Percentiles rank a stretch among this genome's conserved stretches.
Evolutionary conservation across 78 protist species (phyloP).

Genomic region (Dictyostelium capitatum): DNA sequence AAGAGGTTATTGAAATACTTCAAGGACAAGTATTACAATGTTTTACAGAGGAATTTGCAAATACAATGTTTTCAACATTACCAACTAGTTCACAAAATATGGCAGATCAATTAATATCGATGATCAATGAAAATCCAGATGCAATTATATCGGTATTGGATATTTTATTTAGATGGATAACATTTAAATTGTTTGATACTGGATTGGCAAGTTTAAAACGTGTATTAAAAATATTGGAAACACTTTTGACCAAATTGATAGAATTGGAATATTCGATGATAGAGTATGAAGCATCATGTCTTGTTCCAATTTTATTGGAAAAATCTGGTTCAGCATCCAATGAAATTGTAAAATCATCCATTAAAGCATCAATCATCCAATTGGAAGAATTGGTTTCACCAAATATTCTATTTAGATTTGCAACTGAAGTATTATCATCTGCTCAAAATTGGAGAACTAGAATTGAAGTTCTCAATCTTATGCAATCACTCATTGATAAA

Average conservation of each 20-base stretch:
- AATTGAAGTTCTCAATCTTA: constrained; percentile 21
- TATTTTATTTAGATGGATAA: constrained; percentile 39
- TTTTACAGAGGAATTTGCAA: constrained; percentile 75
- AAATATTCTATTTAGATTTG: constrained; percentile 19
- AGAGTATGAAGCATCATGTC: constrained; percentile 66
- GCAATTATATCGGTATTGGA: constrained; percentile 28
- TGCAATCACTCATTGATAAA: constrained; percentile 19
- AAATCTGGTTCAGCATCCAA: constrained; percentile 23
- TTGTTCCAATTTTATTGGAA: constrained; percentile 44
- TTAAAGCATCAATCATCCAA: neutral
- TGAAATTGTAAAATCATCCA: constrained; percentile 20
- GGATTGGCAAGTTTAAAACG: constrained; percentile 33
- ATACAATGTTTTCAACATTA: constrained; percentile 62
- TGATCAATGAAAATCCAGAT: constrained; percentile 26
- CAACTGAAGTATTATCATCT: constrained; percentile 13
- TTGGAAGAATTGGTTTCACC: constrained; percentile 44
- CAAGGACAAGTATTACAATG: constrained; percentile 50
- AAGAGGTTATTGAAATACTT: constrained; percentile 27
- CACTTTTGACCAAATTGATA: constrained; percentile 1
- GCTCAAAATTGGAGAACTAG: constrained; percentile 66
- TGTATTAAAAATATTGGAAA: constrained; percentile 8
- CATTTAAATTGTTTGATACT: constrained; percentile 60
- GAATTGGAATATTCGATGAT: constrained; percentile 22
- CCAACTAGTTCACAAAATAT: constrained; percentile 50
- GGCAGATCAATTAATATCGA: neutral